Conservation (phyloP, 192 early-diverging fungal genomes). For the Backusella psychrophila region DNA sequence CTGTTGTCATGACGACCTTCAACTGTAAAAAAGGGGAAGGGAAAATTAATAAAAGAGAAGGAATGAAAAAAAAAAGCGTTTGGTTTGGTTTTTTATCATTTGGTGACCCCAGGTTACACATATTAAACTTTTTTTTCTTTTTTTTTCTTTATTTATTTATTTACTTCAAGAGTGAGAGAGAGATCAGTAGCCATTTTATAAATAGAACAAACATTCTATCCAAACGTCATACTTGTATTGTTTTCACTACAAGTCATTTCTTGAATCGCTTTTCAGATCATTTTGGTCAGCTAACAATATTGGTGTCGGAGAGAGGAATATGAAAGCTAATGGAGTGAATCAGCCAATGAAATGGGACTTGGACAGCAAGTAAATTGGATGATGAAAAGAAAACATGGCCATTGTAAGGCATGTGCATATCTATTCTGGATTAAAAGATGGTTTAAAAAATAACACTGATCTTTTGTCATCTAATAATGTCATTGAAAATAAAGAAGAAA, state of each 20-base stretch:
- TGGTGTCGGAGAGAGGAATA: too few species aligned
- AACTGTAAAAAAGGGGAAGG: background rate
- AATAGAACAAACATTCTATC: background rate
- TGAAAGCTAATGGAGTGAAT: too few species aligned
- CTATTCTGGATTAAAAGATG: too few species aligned
- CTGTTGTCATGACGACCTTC: background rate
- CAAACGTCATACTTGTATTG: background rate
- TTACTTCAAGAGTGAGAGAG: background rate
- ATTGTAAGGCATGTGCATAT: too few species aligned
- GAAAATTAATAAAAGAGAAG: background rate
- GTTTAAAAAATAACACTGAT: too few species aligned
- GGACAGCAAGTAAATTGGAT: too few species aligned
- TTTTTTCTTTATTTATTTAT: background rate
- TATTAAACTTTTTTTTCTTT: background rate
- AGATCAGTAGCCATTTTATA: background rate
- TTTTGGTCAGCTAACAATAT: too few species aligned
- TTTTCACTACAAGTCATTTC: background rate
- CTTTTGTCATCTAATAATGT: too few species aligned
- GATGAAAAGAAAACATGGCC: too few species aligned
- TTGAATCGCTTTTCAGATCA: too few species aligned
- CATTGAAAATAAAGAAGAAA: too few species aligned
- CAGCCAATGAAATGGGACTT: too few species aligned
- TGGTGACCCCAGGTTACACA: background rate
- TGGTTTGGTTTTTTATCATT: background rate
- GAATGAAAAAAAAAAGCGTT: background rate